Evolutionary conservation across 352 stramenopile species (phyloP).

Genomic region (Saprolegnia diclina): DNA sequence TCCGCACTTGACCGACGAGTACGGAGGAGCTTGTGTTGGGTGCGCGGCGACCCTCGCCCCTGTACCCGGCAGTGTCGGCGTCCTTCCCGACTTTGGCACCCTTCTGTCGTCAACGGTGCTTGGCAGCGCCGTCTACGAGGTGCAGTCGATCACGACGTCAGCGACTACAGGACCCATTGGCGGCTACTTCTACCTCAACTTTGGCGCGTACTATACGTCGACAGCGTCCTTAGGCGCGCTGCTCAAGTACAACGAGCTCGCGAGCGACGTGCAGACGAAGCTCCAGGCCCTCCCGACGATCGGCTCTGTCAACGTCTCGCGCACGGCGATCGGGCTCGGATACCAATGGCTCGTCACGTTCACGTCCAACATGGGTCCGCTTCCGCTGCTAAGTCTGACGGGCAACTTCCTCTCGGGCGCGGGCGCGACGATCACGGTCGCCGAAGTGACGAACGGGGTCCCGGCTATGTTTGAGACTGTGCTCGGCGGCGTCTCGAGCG

Average conservation of each 20-base stretch:
- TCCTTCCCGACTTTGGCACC: constrained; percentile 45
- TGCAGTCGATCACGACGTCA: constrained; percentile 49
- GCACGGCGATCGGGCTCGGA: constrained; percentile 34
- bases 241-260: constrained; percentile 67
- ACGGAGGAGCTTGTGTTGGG: constrained; percentile 37
- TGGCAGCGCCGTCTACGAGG: constrained; percentile 51
- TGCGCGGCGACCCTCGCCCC: constrained; percentile 41
- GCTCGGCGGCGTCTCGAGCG: constrained; percentile 40
- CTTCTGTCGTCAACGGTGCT: constrained; percentile 51
- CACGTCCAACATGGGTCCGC: constrained; percentile 57
- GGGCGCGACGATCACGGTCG: constrained; percentile 35
- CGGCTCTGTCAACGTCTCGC: constrained; percentile 57
- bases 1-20: constrained; percentile 40
- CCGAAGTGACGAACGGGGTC: constrained; percentile 56
- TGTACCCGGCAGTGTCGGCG: constrained; percentile 36
- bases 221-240: constrained; percentile 36
- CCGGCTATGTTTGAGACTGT: constrained; percentile 58
- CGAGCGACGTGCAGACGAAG: constrained; percentile 63
- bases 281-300: constrained; percentile 59
- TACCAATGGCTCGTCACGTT: constrained; percentile 67
- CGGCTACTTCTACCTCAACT: constrained; percentile 62
- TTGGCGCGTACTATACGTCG: constrained; percentile 41
- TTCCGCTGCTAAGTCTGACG: constrained; percentile 46
- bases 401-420: constrained; percentile 42
- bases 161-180: constrained; percentile 40